Percentiles rank a stretch among this genome's conserved stretches.
phyloP scores from a whole-genome alignment of 2,329 filamentous ascomycete species.

The Coccinonectria pachysandricola region DNA sequence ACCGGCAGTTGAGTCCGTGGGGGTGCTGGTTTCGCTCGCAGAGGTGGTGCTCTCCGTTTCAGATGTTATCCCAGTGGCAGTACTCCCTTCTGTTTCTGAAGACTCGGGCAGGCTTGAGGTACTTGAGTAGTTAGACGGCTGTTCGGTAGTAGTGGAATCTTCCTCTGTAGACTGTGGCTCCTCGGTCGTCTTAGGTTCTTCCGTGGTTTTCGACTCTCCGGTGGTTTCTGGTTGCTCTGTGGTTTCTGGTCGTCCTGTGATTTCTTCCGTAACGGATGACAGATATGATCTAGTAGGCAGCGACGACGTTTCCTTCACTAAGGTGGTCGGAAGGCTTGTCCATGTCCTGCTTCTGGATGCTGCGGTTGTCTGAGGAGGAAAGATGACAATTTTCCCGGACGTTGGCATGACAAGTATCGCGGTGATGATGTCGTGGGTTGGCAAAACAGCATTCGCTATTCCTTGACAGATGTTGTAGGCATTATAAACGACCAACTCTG shows the following conservation, averaged over 20 bases:
- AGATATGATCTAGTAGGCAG: too few relatives aligned
- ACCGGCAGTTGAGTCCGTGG: conserved; percentile 6
- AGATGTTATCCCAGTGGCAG: too few relatives aligned
- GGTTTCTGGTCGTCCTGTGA: conserved; percentile 1
- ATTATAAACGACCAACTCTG: conserved; percentile 32
- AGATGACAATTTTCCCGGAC: conserved; percentile 18
- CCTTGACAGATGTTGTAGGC: conserved; percentile 51
- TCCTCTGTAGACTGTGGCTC: conserved; percentile 1
- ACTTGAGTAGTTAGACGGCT: too few relatives aligned
- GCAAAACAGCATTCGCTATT: conserved; percentile 38
- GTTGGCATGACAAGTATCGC: conserved; percentile 39
- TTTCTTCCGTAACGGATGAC: conserved; percentile 5
- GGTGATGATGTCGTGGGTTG: conserved; percentile 48
- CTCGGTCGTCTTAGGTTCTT: conserved; percentile 2
- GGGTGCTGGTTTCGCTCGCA: conserved; percentile 8
- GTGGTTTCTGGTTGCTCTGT: conserved; percentile 4
- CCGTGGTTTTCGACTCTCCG: conserved; percentile 3
- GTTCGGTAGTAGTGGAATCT: neutral
- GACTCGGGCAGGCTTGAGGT: too few relatives aligned
- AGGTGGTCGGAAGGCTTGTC: conserved; percentile 15
- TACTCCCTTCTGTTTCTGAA: too few relatives aligned
- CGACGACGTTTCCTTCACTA: conserved; percentile 18
- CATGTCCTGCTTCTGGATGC: conserved; percentile 5
- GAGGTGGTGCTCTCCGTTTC: too few relatives aligned
- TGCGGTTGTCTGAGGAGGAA: conserved; percentile 17